Base-by-base conservation (phyloP, 257 asterid genomes). In the Schizonepeta tenuifolia region DNA sequence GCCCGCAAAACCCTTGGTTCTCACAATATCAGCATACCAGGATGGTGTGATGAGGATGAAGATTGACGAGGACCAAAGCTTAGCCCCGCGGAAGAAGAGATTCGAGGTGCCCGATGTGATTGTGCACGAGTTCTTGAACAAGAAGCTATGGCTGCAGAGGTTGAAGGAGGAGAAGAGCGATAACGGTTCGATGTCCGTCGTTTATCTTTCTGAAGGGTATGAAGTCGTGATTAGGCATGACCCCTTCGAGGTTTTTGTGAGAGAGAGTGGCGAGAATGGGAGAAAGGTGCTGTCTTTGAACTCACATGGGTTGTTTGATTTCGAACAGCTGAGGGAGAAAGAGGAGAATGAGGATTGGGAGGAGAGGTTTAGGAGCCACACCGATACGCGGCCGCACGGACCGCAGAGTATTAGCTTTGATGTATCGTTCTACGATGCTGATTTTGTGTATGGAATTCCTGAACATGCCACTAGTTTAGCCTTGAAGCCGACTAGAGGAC, bases 51-150 rank as follows among this genome's bases (percentile, higher is more conserved):
- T 95, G 88, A 85, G 99, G 86, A 77, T 95, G 64, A 92, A 87
- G 80, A 92, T 95, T 75, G 96, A 95, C 18, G 98, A 95, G 83
- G 96, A 92, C 84, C 93, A 82, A 35, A 83, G 76, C 21, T 68
- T 83, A 21, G 58, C 84, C 51, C 91, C 90, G n/a, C 89, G 88
- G 0, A 95, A 90, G 92, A 92, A 92, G 85, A 86, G 99, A 73
- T 95, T 90, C 72, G 94, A 95, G 88, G 98, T 92, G 49, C 97
- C 97, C 26, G 97, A 92, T 73, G 99, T 95, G 81, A 84, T 92
- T 79, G 83, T 83, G 35, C 85, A 89, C 4, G 98, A 85, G 76
- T 95, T 95, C 69, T 73, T 84, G 73, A 74, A 41, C 72, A 87
- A 84, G 26, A 95, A 90, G 83, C 77, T 95, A 18, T 90, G 93